Conservation (phyloP, 2,329 filamentous ascomycete species). For the Trichoderma asperellum region DNA sequence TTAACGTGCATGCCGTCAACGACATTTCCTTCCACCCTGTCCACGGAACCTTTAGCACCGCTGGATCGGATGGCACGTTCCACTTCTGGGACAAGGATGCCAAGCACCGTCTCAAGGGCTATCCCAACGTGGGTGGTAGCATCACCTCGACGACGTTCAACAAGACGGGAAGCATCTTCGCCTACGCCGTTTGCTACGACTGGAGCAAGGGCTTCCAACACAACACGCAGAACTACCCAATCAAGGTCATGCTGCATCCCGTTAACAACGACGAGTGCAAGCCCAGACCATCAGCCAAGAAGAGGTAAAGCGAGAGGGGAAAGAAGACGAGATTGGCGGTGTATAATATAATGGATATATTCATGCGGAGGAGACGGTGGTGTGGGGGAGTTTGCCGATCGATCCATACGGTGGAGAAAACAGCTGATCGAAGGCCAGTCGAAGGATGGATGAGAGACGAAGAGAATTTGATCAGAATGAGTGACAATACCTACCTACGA, state of each 20-base stretch:
- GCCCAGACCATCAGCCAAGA: conserved; percentile 62
- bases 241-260: conserved; percentile 85
- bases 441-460: not conserved
- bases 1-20: conserved; percentile 94
- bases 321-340: conserved; percentile 1
- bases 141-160: conserved; percentile 95
- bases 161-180: conserved; percentile 79
- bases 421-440: not conserved
- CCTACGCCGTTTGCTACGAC: conserved; percentile 92
- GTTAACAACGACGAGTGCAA: conserved; percentile 67
- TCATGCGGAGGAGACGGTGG: conserved; percentile 12
- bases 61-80: conserved; percentile 94
- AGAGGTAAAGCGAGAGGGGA: conserved; percentile 49
- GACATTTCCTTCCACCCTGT: conserved; percentile 96
- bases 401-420: not conserved
- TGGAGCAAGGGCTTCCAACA: conserved; percentile 95
- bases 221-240: conserved; percentile 75
- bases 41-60: conserved; percentile 97
- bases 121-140: conserved; percentile 78
- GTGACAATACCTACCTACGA: conserved; percentile 13
- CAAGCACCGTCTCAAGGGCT: conserved; percentile 88
- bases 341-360: conserved; percentile 18
- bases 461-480: conserved; percentile 15
- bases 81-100: conserved; percentile 96
- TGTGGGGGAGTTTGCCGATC: not conserved